Conservation (phyloP, 2,329 filamentous ascomycete genomes). For the Apiospora marii region DNA sequence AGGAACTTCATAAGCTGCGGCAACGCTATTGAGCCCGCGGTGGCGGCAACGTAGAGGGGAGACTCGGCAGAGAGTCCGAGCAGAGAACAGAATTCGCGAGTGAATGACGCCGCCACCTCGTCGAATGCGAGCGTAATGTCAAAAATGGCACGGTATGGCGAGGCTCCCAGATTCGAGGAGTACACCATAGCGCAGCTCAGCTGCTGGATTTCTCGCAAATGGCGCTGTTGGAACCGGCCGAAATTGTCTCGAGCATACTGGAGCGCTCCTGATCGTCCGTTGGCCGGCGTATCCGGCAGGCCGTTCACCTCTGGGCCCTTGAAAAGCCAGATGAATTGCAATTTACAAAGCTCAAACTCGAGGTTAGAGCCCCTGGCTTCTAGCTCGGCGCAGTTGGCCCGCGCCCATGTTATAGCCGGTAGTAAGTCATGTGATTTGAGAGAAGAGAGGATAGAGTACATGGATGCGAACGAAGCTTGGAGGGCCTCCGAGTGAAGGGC, state of each 20-base stretch:
- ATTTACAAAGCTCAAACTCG: slow-evolving; percentile 90
- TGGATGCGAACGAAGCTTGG: slow-evolving; percentile 82
- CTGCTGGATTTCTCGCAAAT: slow-evolving; percentile 80
- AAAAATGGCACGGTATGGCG: slow-evolving; percentile 83
- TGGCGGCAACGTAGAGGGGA: slow-evolving; percentile 90
- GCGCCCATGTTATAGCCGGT: slow-evolving; percentile 89
- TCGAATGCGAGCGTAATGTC: slow-evolving; percentile 79
- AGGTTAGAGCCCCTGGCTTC: slow-evolving; percentile 88
- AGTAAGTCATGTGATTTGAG: slow-evolving; percentile 77
- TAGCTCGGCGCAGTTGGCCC: slow-evolving; percentile 71
- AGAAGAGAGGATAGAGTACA: slow-evolving; percentile 88
- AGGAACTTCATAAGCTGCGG: slow-evolving; percentile 90
- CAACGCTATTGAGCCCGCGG: slow-evolving; percentile 89
- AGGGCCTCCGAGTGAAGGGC: slow-evolving; percentile 71
- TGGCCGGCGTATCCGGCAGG: slow-evolving; percentile 56
- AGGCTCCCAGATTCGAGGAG: slow-evolving; percentile 74
- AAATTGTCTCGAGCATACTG: slow-evolving; percentile 81
- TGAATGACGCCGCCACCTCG: slow-evolving; percentile 87
- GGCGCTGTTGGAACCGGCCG: slow-evolving; percentile 74
- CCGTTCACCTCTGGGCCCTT: slow-evolving; percentile 65
- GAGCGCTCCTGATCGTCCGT: slow-evolving; percentile 71
- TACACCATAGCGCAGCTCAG: slow-evolving; percentile 85
- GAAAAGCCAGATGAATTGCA: slow-evolving; percentile 92
- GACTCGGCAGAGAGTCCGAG: slow-evolving; percentile 90
- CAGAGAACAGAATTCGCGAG: slow-evolving; percentile 91